Evolutionary conservation across 2,329 filamentous ascomycete genomes (phyloP), one percentile per base, ranked within the genome.

Genomic region (Neofusicoccum ribis): DNA sequence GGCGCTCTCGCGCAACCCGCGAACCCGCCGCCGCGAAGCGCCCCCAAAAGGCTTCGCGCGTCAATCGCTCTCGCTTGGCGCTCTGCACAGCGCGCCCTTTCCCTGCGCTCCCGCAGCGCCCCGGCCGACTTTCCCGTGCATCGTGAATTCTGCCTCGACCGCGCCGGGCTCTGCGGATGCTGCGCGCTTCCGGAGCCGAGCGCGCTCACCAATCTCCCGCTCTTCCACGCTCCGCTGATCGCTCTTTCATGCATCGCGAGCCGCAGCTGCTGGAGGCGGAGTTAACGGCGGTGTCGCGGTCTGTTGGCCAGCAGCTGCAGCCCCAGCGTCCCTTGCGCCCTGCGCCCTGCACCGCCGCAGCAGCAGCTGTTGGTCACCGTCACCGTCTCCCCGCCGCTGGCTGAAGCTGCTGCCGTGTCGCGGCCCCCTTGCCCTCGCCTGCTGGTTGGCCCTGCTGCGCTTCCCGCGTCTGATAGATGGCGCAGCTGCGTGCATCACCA

Each of bases 181-280:
- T 60, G 56, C 43, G 17, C 43, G n/a, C 56, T 60, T 60, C 56
- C 56, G 56, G 56, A 60, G 43, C 56, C 56, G 56, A 60, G 56
- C 56, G 27, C 41, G 11, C 43, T 46, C 56, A 60, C 56, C 56
- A 60, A 60, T 60, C 56, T 60, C 43, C 6, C 17, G 3, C 31
- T 17, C 50, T 17, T 7, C 31, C 50, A 39, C 23, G 56, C 43
- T 27, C 56, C 47, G 56, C 43, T 60, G 56, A 60, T 60, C 56
- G 56, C 56, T 60, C 56, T 60, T 60, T 60, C 43, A 60, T 60
- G 56, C 56, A 39, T 15, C 54, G 52, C 17, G 17, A 56, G 36
- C 52, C 52, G 43, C 52, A 43, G 46, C 31, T 17, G 11, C 46
- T 60, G 56, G 56, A 60, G 56, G 56, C 56, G 56, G 56, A 60